Evolutionary conservation across 495 filamentous ascomycete genomes (phyloP).

Genomic region (Evansstolkia leycettana): DNA sequence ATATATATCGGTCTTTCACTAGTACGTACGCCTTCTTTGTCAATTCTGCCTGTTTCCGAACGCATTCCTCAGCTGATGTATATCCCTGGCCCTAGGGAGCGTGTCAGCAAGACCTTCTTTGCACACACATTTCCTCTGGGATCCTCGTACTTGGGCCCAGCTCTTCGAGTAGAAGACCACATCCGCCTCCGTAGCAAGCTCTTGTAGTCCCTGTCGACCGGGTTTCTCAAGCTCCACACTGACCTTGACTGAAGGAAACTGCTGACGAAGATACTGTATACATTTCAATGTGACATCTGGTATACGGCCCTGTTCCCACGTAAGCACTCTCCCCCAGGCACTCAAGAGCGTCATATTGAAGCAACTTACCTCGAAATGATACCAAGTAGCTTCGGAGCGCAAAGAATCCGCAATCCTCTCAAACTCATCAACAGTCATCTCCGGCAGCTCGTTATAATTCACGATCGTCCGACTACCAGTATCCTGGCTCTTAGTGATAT

Average conservation of each 20-base stretch:
- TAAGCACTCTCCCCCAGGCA: too few relatives aligned
- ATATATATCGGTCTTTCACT: neutral
- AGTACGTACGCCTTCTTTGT: slow-evolving; percentile 32
- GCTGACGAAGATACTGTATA: slow-evolving; percentile 41
- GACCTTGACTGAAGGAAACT: slow-evolving; percentile 33
- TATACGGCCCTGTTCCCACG: slow-evolving; percentile 51
- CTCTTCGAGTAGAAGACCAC: slow-evolving; percentile 58
- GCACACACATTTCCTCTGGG: too few relatives aligned
- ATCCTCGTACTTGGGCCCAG: slow-evolving; percentile 50
- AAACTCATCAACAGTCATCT: slow-evolving; percentile 53
- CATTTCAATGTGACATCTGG: slow-evolving; percentile 51
- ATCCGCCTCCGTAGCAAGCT: slow-evolving; percentile 50
- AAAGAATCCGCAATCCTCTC: slow-evolving; percentile 13
- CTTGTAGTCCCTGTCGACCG: slow-evolving; percentile 42
- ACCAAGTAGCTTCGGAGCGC: slow-evolving; percentile 12
- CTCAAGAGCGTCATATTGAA: too few relatives aligned
- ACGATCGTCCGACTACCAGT: slow-evolving; percentile 56
- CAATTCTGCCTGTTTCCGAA: slow-evolving; percentile 29
- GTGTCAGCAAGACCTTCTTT: slow-evolving; percentile 2
- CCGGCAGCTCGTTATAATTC: slow-evolving; percentile 53
- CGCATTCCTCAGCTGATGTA: slow-evolving; percentile 34
- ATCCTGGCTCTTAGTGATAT: slow-evolving; percentile 50
- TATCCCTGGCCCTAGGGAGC: slow-evolving; percentile 32
- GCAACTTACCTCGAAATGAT: slow-evolving; percentile 56
- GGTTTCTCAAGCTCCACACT: slow-evolving; percentile 67